Conservation (phyloP, 306 rosid genomes). For the Psophocarpus tetragonolobus region DNA sequence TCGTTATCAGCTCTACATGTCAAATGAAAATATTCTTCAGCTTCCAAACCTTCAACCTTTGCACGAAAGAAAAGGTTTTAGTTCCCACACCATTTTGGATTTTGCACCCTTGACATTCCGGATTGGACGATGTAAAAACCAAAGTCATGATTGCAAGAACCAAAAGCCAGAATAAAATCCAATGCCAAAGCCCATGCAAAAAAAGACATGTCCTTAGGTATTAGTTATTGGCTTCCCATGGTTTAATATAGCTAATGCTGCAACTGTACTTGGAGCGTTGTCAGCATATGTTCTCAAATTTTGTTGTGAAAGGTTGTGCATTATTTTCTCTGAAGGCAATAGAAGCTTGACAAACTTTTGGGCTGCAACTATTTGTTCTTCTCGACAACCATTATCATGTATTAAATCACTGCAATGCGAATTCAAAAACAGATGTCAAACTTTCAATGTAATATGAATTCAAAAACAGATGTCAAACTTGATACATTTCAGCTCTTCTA, state of each 20-base stretch:
- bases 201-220: not conserved
- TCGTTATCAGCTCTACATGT: not conserved
- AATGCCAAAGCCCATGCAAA: not conserved
- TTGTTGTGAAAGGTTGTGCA: constrained; percentile 25
- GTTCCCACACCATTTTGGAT: too few species aligned
- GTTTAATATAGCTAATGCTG: constrained; percentile 68
- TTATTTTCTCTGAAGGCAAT: constrained; percentile 47
- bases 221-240: constrained; percentile 38
- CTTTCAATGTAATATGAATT: too few species aligned
- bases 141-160: too few species aligned
- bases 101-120: too few species aligned
- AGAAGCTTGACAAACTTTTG: constrained; percentile 62
- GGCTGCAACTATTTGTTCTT: constrained; percentile 67
- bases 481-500: too few species aligned
- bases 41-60: not conserved
- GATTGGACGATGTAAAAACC: too few species aligned
- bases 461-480: too few species aligned
- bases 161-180: too few species aligned
- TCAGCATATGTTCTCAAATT: constrained; percentile 30
- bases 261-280: constrained; percentile 64
- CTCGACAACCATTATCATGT: constrained; percentile 42
- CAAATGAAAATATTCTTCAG: not conserved
- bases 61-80: not conserved
- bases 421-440: constrained; percentile 15
- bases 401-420: constrained; percentile 58